Evolutionary conservation across 805 yeast genomes (phyloP).

Genomic region (Wickerhamiella nectarea): DNA sequence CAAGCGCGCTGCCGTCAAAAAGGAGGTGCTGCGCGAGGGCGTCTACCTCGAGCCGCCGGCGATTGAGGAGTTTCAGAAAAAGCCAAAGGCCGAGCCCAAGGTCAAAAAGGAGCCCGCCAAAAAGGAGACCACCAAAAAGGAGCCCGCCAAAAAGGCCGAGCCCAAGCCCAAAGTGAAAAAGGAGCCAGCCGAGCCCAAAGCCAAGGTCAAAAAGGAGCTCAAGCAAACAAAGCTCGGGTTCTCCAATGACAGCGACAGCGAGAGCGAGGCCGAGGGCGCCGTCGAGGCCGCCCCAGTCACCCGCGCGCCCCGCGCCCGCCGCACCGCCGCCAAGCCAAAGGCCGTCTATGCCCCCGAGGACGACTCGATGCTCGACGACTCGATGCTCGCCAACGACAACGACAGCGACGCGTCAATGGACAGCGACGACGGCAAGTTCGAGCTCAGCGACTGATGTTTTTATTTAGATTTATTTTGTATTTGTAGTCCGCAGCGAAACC

Average conservation of each 20-base stretch:
- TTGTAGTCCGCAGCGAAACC: constrained; percentile 23
- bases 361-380: constrained; percentile 3
- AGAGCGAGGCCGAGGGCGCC: constrained; percentile 9
- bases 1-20: constrained; percentile 9
- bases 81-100: constrained; percentile 8
- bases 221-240: constrained; percentile 1
- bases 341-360: not conserved
- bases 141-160: constrained; percentile 19
- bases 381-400: not conserved
- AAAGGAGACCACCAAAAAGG: no score
- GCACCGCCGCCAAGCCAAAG: constrained; percentile 3
- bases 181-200: constrained; percentile 1
- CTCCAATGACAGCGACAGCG: constrained; percentile 8
- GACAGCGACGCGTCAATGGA: not conserved
- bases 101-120: constrained; percentile 11
- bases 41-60: constrained; percentile 17
- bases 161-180: constrained; percentile 19
- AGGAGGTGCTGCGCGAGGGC: not conserved
- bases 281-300: not conserved
- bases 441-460: not conserved
- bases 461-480: not conserved
- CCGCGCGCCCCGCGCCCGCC: not conserved
- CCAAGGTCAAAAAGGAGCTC: no score
- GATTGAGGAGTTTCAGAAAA: constrained; percentile 13
- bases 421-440: not conserved